Evolutionary conservation across 1,284 basidiomycete species (phyloP), one percentile per base, ranked within the genome.

Genomic region (Xanthoconium separans): DNA sequence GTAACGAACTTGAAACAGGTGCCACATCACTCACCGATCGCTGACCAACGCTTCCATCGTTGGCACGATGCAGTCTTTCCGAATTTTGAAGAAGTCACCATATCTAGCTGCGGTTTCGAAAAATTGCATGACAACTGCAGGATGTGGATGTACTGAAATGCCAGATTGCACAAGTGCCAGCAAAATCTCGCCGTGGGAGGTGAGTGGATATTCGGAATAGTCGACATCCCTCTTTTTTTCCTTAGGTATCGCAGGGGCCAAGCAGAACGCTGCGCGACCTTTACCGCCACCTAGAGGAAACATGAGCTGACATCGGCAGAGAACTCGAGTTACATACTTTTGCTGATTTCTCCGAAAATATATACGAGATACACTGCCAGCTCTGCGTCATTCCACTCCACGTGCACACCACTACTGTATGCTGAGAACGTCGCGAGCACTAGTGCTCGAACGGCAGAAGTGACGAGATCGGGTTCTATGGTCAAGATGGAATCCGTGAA

Each of bases 321-420:
- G 10, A 47, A 43, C 16, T 13, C 7, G 29, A 34, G 30, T 48
- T 16, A 61, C 79, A 31, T 58, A 87, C 90, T 81, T 75, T 89
- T 92, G 70, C 87, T 91, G 61, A 95, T 85, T 70, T 99, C 96
- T 40, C 95, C 95, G 65, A 94, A 99, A 34, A 95, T 91, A 69
- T 87, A 98, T 1, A 98, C 86, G 29, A 98, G 81, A 69, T 94
- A 94, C 16, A 98, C 76, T 0, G 93, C 94, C 20, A 99, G 79
- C 70, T 99, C 97, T 1, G 91, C 91, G 64, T 97, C 90, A 66
- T 95, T 88, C 98, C 98, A 99, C 47, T 89, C 83, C 20, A 97
- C 60, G 44, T 76, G 59, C 16, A 80, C 70, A 3, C 87, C 84
- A 54, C 73, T 83, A 59, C 64, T 55, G 61, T 85, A 91, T 1